Evolutionary conservation across 495 filamentous ascomycete species (phyloP).

Genomic region (Aspergillus diversus): DNA sequence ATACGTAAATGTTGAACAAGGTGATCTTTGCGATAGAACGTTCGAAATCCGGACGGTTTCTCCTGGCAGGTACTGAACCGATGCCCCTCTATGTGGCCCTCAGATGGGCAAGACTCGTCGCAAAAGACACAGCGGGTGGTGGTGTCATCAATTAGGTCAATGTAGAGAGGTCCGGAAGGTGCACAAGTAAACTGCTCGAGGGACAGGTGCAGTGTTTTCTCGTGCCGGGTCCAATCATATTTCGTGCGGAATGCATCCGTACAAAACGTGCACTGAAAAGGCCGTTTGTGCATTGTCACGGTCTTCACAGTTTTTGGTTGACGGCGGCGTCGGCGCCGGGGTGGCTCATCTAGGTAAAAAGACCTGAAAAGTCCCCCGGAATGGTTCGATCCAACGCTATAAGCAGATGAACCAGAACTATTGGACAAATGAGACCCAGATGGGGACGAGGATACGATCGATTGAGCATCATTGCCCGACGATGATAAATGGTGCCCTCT

Average conservation of each 20-base stretch:
- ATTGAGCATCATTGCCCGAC: conserved; percentile 3
- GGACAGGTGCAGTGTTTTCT: conserved; percentile 74
- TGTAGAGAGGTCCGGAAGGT: conserved; percentile 52
- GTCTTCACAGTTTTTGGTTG: neutral
- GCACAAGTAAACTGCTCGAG: conserved; percentile 76
- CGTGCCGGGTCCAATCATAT: conserved; percentile 80
- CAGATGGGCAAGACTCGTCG: conserved; percentile 20
- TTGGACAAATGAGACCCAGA: conserved; percentile 48
- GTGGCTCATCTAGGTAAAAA: conserved; percentile 32
- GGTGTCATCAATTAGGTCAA: neutral
- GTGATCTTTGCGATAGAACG: conserved; percentile 82
- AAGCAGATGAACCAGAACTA: conserved; percentile 46
- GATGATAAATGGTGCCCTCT: neutral
- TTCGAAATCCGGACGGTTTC: conserved; percentile 55
- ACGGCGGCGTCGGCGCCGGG: conserved; percentile 3
- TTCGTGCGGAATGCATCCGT: conserved; percentile 77
- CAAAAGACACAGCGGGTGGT: conserved; percentile 25
- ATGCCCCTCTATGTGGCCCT: conserved; percentile 47
- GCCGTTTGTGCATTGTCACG: conserved; percentile 3
- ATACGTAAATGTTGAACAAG: conserved; percentile 74
- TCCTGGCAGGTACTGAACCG: conserved; percentile 66
- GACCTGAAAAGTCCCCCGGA: conserved; percentile 52
- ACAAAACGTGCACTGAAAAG: conserved; percentile 80
- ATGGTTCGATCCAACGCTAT: conserved; percentile 53
- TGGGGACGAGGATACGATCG: conserved; percentile 27